phyloP scores from a whole-genome alignment of 1,284 basidiomycete species.

The Xanthoconium separans region DNA sequence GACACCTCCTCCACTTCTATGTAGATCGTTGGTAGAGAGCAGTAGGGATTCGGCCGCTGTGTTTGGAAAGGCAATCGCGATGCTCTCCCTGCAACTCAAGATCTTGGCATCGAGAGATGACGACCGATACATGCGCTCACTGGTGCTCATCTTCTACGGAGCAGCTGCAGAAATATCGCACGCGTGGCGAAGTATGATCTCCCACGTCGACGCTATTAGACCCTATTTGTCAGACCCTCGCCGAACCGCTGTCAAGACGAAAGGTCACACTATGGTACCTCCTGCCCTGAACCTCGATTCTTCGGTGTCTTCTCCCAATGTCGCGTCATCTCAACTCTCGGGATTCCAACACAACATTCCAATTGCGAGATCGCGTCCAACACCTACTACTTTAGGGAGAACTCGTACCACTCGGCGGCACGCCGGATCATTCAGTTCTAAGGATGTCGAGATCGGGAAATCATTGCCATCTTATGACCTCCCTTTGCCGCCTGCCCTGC shows the following conservation, averaged over 20 bases:
- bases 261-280: slow-evolving; percentile 15
- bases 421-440: slow-evolving; percentile 89
- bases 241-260: slow-evolving; percentile 33
- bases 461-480: slow-evolving; percentile 66
- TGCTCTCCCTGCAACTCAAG: slow-evolving; percentile 81
- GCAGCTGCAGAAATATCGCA: slow-evolving; percentile 86
- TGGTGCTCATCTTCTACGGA: slow-evolving; percentile 88
- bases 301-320: slow-evolving; percentile 20
- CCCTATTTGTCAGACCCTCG: slow-evolving; percentile 56
- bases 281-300: slow-evolving; percentile 16
- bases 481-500: slow-evolving; percentile 29
- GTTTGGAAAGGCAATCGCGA: slow-evolving; percentile 85
- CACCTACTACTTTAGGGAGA: slow-evolving; percentile 27
- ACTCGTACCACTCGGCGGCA: slow-evolving; percentile 68
- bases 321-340: slow-evolving; percentile 23
- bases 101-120: slow-evolving; percentile 78
- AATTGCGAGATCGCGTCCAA: slow-evolving; percentile 40
- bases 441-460: slow-evolving; percentile 88
- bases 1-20: slow-evolving; percentile 69
- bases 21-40: slow-evolving; percentile 79
- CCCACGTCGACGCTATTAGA: slow-evolving; percentile 71
- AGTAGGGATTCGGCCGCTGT: slow-evolving; percentile 85
- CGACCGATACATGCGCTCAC: slow-evolving; percentile 83
- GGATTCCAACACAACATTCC: slow-evolving; percentile 30
- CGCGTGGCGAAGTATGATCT: slow-evolving; percentile 82